These are phyloP conservation scores for Lanzia echinophila DNA, from an alignment of 2,329 filamentous ascomycete genomes.

Conservation along the genomic window DNA sequence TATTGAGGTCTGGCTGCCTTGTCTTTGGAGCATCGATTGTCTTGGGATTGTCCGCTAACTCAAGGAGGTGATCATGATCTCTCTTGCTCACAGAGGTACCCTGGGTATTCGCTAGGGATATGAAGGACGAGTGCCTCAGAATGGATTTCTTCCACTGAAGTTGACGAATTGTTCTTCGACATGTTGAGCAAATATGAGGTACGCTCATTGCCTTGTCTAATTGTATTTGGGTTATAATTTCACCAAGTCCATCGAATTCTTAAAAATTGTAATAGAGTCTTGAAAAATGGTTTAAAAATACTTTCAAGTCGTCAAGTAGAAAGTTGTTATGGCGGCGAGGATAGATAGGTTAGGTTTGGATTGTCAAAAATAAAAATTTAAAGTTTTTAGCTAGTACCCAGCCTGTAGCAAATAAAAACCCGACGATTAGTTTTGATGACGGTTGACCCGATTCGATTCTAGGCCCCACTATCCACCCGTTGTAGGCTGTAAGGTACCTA, in stretches of 20 bases:
- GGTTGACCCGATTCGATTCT: too few relatives aligned
- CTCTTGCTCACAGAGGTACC: not conserved
- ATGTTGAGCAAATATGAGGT: constrained; percentile 27
- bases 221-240: not conserved
- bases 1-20: not conserved
- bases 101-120: constrained; percentile 10
- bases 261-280: too few relatives aligned
- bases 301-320: too few relatives aligned
- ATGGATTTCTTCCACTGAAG: constrained; percentile 12
- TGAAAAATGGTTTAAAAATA: too few relatives aligned
- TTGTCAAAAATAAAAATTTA: too few relatives aligned
- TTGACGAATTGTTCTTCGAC: constrained; percentile 20
- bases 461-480: too few relatives aligned
- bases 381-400: too few relatives aligned
- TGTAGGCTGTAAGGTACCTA: too few relatives aligned
- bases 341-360: too few relatives aligned
- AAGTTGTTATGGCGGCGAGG: too few relatives aligned
- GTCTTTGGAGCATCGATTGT: not conserved
- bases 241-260: not conserved
- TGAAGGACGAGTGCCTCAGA: constrained; percentile 23
- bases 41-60: not conserved
- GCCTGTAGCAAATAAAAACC: too few relatives aligned
- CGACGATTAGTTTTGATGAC: too few relatives aligned
- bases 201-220: constrained; percentile 20
- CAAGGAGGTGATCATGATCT: not conserved